Evolutionary conservation across 1,139 yeast species (phyloP), one percentile per base, ranked within the genome.

Genomic region (Debaryomyces singareniensis): DNA sequence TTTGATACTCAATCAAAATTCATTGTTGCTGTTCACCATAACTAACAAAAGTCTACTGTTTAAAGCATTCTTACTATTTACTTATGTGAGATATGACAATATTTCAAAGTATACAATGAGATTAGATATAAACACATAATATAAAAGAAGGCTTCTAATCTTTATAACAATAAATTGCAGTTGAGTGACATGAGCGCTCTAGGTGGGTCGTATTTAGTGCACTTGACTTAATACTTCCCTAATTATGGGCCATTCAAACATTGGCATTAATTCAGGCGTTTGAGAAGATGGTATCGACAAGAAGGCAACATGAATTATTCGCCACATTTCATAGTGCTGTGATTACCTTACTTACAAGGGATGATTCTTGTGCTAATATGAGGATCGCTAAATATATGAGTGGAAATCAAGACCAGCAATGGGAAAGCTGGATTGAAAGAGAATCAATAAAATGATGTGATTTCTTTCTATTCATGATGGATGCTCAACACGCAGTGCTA

Each of bases 281-380:
- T 47, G 93, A 82, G 45, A 69, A 75, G 35, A 43, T 48, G 5
- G 42, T 44, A 23, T 49, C 76, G 24, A 55, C 64, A 37, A 54
- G 82, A 32, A 51, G 51, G 13, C 50, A 78, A 32, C 89, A 81
- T 46, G 89, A 81, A 45, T 52, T 91, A 27, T 81, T 83, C 0
- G 79, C 74, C 43, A 59, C 81, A 5, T 85, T 81, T 42, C 89
- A 80, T 48, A 87, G 85, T 3, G 71, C 85, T 0, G 76, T 82
- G 3, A 71, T 80, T 24, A 91, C 81, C 50, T 50, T 82, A 21
- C 55, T 82, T 22, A 58, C 87, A 37, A 61, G 91, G 42, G 29
- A 23, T 12, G 25, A 13, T 7, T 5, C 82, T 89, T 0, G 70
- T 78, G 2, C 49, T 80, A 21, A 82, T 81, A 9, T 81, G 82